These are phyloP conservation scores for Massarina eburnea DNA, from an alignment of 2,329 filamentous ascomycete genomes.

Conservation along the genomic window DNA sequence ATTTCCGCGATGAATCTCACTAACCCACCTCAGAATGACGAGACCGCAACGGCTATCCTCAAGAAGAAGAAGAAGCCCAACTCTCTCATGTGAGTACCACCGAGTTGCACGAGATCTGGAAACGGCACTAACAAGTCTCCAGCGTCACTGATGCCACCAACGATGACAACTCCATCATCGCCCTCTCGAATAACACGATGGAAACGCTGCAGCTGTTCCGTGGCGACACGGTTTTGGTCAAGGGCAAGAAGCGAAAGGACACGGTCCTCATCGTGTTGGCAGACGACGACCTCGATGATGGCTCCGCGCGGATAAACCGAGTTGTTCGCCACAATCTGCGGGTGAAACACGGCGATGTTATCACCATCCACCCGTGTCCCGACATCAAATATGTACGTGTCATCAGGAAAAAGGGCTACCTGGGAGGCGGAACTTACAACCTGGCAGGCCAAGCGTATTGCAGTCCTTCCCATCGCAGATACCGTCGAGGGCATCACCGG, in stretches of 20 bases:
- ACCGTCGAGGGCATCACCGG: conserved; percentile 97
- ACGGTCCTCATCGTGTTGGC: conserved; percentile 96
- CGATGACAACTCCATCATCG: conserved; percentile 99
- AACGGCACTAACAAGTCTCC: conserved; percentile 35
- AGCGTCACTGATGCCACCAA: conserved; percentile 98
- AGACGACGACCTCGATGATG: conserved; percentile 97
- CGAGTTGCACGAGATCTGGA: neutral
- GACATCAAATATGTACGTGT: conserved; percentile 98
- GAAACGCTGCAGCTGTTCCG: conserved; percentile 97
- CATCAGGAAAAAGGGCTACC: neutral
- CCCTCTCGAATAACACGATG: conserved; percentile 98
- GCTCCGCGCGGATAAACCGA: conserved; percentile 95
- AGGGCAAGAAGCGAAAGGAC: conserved; percentile 99
- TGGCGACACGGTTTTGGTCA: conserved; percentile 95
- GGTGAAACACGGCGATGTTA: conserved; percentile 97
- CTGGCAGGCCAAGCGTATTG: conserved; percentile 90
- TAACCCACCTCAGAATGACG: conserved; percentile 68
- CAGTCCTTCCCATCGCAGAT: conserved; percentile 95
- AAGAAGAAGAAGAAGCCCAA: conserved; percentile 99
- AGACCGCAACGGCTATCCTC: conserved; percentile 91
- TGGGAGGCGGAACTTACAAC: conserved; percentile 20
- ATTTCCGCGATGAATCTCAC: conserved; percentile 19
- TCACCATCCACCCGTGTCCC: conserved; percentile 95
- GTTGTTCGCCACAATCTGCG: conserved; percentile 97
- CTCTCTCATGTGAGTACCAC: conserved; percentile 78